Base-by-base conservation (phyloP, 805 yeast species). In the Metschnikowia noctiluminum region DNA sequence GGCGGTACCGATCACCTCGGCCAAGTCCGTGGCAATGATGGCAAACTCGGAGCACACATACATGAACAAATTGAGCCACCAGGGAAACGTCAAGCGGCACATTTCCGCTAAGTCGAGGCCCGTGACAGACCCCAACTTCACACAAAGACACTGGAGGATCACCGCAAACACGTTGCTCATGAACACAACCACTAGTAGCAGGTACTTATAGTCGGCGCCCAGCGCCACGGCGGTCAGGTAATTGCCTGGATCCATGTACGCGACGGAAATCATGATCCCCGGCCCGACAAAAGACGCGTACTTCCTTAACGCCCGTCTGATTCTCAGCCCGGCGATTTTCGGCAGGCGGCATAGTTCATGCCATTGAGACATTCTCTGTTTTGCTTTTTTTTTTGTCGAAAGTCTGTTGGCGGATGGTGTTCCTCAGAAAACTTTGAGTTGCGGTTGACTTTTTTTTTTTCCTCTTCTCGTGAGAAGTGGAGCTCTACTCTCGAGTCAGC, bases 1-100 rank as follows among this genome's bases (percentile, higher is more conserved):
- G 10, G 96, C 96, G 3, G 96, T 86, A 2, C 97, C 97, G 7
- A 90, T 92, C 10, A 90, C 96, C 65, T 90, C 97, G 0, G 97
- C 97, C 58, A 90, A 70, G 63, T 90, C 97, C 0, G 97, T 90
- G 9, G 96, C 96, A 34, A 90, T 84, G 52, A 90, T 90, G 2
- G 96, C 96, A 26, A 88, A 58, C 59, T 90, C 96, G 0, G 96
- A 89, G 57, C 87, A 76, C 1, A 79, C 62, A 62, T 89, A 90
- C 5, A 89, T 69, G 3, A 76, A 54, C 37, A 80, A 54, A 59
- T 88, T 87, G 58, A 87, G 63, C 81, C 85, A 81, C 27, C 65
- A 65, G 0, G 95, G 90, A 30, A 90, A 71, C 60, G 85, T 81
- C 49, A 74, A 70, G 37, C 89, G 77, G 66, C 96, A 90, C 63